Base-by-base conservation (phyloP, 2,329 filamentous ascomycete species). In the Cadophora sp. region DNA sequence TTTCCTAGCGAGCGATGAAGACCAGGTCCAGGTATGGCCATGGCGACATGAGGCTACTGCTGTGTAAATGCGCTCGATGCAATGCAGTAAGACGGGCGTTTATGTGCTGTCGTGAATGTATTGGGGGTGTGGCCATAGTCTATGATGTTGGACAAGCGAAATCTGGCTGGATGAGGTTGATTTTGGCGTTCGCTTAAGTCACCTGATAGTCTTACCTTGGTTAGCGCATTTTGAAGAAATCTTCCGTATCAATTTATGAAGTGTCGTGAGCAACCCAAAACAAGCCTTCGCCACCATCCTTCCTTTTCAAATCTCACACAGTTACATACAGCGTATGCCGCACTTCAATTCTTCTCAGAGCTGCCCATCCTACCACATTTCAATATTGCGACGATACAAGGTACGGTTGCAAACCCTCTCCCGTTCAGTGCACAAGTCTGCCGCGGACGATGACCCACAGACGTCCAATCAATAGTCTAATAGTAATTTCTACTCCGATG, bases 351-450 rank as follows among this genome's bases (percentile, higher is more conserved):
- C 34, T 56, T 40, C 53, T 64, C 53, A 31, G 65, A 40, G 26
- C 19, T 63, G 16, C 14, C 50, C 63, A 51, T 12, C 56, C 43
- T 59, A 60, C 51, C 55, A 31, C n/a, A 53, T 63, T 63, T 22
- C 65, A 63, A 64, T 72, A 70, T 60, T 69, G 62, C 56, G 53
- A 70, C 70, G 26, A 43, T 66, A 65, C 67, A 58, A 69, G 64
- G 65, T 64, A 67, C 63, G 51, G 48, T 22, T 66, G 64, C 46
- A 62, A 53, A 22, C 37, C 56, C 9, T 7, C 29, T 58, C 22
- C 31, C 56, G 56, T 59, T 53, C 29, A 34, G 46, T 40, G 31
- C 53, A 62, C 66, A 55, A 58, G 58, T 48, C 62, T 68, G 61
- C 58, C 56, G 53, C 46, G 48, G 11, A 58, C 34, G 40, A 43